These are phyloP conservation scores for Hypericum perforatum DNA, from an alignment of 345 rosid species.

Conservation along the genomic window DNA sequence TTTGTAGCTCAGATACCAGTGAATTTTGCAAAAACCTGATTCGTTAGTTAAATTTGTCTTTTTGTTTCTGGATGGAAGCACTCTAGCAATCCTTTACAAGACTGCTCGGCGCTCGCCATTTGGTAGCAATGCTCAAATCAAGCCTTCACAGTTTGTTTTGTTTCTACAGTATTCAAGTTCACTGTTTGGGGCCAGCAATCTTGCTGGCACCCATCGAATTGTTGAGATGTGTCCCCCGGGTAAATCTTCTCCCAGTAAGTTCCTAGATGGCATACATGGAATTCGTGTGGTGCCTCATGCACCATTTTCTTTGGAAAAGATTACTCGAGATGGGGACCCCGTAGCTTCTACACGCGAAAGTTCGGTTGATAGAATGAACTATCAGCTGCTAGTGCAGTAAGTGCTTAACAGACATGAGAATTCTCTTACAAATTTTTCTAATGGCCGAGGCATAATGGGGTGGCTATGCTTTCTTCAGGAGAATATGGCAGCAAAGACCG, in stretches of 20 bases:
- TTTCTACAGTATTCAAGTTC: constrained; percentile 2
- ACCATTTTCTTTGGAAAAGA: constrained; percentile 46
- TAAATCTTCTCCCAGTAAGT: constrained; percentile 32
- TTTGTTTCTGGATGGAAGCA: too few relatives aligned
- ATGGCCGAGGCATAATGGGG: background rate
- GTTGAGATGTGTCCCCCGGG: constrained; percentile 41
- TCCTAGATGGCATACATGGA: constrained; percentile 70
- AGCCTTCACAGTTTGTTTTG: too few relatives aligned
- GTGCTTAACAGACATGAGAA: constrained; percentile 3
- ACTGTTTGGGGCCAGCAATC: constrained; percentile 27
- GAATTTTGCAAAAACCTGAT: too few relatives aligned
- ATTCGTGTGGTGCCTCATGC: constrained; percentile 63
- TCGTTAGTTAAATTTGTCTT: too few relatives aligned
- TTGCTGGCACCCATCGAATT: constrained; percentile 32
- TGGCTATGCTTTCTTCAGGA: constrained; percentile 32
- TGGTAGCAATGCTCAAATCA: too few relatives aligned
- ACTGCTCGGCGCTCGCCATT: too few relatives aligned
- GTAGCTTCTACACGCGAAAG: constrained; percentile 28
- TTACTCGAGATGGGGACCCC: constrained; percentile 36
- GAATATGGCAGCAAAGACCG: constrained; percentile 92
- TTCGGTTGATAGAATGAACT: constrained; percentile 35
- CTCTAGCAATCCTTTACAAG: too few relatives aligned
- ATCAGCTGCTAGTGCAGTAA: constrained; percentile 55
- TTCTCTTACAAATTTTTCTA: too few relatives aligned
- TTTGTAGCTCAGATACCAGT: too few relatives aligned